phyloP scores from a whole-genome alignment of 2,329 filamentous ascomycete species.

The Scytalidium lignicola region DNA sequence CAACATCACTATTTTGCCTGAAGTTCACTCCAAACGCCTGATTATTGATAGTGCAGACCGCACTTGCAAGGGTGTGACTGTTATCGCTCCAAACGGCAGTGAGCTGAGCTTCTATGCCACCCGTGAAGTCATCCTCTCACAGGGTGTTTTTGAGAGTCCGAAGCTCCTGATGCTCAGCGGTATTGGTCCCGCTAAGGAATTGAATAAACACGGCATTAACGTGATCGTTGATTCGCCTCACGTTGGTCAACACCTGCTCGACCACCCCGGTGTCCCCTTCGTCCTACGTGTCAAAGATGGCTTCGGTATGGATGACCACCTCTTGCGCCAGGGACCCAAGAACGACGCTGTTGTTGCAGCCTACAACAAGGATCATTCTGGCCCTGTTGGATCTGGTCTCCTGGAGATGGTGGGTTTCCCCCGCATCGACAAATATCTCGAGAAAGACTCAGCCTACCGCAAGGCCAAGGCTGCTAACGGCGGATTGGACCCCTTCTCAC shows the following conservation, averaged over 20 bases:
- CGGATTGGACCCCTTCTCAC: slow-evolving; percentile 45
- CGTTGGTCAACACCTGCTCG: slow-evolving; percentile 26
- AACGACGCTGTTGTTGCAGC: slow-evolving; percentile 34
- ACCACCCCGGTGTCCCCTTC: slow-evolving; percentile 32
- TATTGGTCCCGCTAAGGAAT: slow-evolving; percentile 17
- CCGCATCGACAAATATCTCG: slow-evolving; percentile 46
- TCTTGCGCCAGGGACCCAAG: slow-evolving; percentile 28
- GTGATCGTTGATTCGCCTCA: slow-evolving; percentile 19
- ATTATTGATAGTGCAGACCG: slow-evolving; percentile 42
- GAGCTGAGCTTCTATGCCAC: slow-evolving; percentile 39
- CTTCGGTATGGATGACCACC: slow-evolving; percentile 28
- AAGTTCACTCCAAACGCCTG: slow-evolving; percentile 45
- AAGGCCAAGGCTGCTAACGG: slow-evolving; percentile 33
- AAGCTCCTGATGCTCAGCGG: slow-evolving; percentile 6
- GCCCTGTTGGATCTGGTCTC: slow-evolving; percentile 32
- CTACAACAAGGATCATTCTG: slow-evolving; percentile 35
- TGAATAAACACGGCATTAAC: slow-evolving; percentile 24
- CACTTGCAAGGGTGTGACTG: slow-evolving; percentile 40
- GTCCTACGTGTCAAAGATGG: slow-evolving; percentile 35
- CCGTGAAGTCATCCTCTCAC: not conserved
- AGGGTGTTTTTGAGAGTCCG: slow-evolving; percentile 5
- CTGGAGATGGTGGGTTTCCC: slow-evolving; percentile 49
- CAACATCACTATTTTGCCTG: slow-evolving; percentile 45
- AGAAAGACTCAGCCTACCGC: slow-evolving; percentile 41
- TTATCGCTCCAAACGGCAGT: slow-evolving; percentile 34